Evolutionary conservation across 768 basidiomycete species (phyloP).

Genomic region (Pleurotus sapidus): DNA sequence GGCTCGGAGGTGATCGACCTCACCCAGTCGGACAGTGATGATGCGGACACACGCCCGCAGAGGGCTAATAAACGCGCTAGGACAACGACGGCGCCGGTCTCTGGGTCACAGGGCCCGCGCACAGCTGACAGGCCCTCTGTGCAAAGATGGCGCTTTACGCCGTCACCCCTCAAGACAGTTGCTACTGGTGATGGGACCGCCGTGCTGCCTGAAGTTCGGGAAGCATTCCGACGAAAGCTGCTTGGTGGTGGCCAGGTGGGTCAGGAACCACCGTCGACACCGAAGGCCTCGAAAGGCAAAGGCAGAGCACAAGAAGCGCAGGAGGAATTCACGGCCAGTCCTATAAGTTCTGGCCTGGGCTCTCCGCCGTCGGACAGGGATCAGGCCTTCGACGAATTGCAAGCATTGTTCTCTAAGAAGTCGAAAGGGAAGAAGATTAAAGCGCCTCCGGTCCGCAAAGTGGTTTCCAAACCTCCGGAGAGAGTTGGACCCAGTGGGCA

Average conservation of each 20-base stretch:
- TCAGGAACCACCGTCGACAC: neutral
- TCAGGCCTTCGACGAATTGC: conserved; percentile 42
- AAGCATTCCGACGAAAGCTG: conserved; percentile 18
- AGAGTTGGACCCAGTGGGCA: conserved; percentile 68
- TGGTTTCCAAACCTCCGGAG: conserved; percentile 14
- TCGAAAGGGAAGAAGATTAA: conserved; percentile 31
- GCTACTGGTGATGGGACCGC: neutral
- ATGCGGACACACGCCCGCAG: neutral
- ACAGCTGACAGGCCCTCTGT: conserved; percentile 10
- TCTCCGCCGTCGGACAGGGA: conserved; percentile 30
- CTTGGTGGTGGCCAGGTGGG: conserved; percentile 3
- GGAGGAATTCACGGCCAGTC: conserved; percentile 4
- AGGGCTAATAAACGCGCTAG: neutral
- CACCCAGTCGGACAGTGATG: neutral
- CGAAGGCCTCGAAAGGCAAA: neutral
- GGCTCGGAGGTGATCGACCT: neutral
- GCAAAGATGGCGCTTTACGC: conserved; percentile 46
- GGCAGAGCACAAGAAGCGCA: neutral
- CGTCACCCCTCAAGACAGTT: conserved; percentile 24
- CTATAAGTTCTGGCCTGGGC: neutral
- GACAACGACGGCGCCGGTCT: neutral
- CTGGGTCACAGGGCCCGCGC: neutral
- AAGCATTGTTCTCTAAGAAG: conserved; percentile 41
- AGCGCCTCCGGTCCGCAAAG: conserved; percentile 22
- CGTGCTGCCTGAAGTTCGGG: conserved; percentile 6